Base-by-base conservation (phyloP, 441 rosid genomes). In the Mallotus repandus region DNA sequence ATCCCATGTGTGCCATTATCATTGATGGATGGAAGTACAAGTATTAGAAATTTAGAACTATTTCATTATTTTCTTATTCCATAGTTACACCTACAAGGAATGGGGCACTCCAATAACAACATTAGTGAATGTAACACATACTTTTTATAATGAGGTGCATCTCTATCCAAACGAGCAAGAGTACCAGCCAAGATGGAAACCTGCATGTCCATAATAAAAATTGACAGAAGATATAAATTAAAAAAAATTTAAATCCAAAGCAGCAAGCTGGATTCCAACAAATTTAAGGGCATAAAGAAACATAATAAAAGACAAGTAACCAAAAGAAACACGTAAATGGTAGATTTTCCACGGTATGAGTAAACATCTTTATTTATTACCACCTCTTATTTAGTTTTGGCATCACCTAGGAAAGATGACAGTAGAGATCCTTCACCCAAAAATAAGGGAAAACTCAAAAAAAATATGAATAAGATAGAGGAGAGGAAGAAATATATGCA, bases 131-230 rank as follows among this genome's bases (percentile, higher is more conserved):
- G 58, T 32, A 57, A 45, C 88, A 49, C 67, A 65, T 88, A 96
- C 98, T 87, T 93, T 79, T 88, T 87, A 78, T 92, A 96, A 58
- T 87, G 92, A 75, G 98, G 98, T 74, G 98, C 99, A 84, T 93
- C 98, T 74, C 99, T 85, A 84, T 96, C 99, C 88, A 93, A 84
- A 77, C 98, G 98, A 76, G 98, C 97, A 71, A 93, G 89, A 78
- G 98, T 96, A 58, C 98, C 98, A 68, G 99, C 96, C 87, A 96
- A 83, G 80, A 96, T 93, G 32, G 98, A 96, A 73, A 96, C 98
- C 99, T 95, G 91, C 43, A 54, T 63, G 11, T 54, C 53, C 41
- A 21, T 49, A n/a, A 12, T 46, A 18, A 49, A 49, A 49, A 72
- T 41, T 9, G 67, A 63, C n/a, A 10, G 4, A 18, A 25, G 69